Conservation (phyloP, 2,329 filamentous ascomycete genomes). For the Exophiala oligosperma region DNA sequence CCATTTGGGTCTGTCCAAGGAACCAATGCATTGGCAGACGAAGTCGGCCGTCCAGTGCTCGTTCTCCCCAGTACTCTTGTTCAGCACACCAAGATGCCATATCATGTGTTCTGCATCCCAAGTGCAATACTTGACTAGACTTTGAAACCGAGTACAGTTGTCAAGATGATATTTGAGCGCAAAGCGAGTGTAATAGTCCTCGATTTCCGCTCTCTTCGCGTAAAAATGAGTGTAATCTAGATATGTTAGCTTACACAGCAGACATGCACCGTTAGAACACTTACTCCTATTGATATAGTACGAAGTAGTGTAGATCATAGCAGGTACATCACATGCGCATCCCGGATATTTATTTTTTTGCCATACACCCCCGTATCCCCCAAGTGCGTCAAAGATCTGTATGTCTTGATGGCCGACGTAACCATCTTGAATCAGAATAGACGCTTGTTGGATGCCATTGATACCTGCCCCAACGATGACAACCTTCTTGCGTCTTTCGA, state of each 20-base stretch:
- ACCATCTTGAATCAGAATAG: constrained; percentile 1
- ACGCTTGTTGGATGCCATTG: constrained; percentile 10
- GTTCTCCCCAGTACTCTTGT: constrained; percentile 8
- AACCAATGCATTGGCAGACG: constrained; percentile 12
- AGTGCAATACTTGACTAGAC: constrained; percentile 12
- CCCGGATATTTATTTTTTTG: constrained; percentile 18
- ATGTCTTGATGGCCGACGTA: constrained; percentile 5
- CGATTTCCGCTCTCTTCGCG: constrained; percentile 6
- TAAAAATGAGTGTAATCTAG: constrained; percentile 13
- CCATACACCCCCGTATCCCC: constrained; percentile 13
- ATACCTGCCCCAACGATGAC: constrained; percentile 12
- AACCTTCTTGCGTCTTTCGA: constrained; percentile 4
- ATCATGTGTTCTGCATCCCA: constrained; percentile 16
- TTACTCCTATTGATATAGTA: constrained; percentile 20
- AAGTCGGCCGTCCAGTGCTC: constrained; percentile 16
- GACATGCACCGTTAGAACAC: neutral
- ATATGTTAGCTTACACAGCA: neutral
- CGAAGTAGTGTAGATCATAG: constrained; percentile 19
- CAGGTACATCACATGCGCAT: constrained; percentile 19
- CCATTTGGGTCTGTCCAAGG: constrained; percentile 12
- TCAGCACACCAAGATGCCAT: constrained; percentile 11
- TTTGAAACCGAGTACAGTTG: constrained; percentile 7
- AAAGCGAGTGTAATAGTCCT: constrained; percentile 8
- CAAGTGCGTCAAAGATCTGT: constrained; percentile 11
- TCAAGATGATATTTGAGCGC: constrained; percentile 8